Base-by-base conservation (phyloP, 139 green algal genomes). In the Ettlia oleoabundans region DNA sequence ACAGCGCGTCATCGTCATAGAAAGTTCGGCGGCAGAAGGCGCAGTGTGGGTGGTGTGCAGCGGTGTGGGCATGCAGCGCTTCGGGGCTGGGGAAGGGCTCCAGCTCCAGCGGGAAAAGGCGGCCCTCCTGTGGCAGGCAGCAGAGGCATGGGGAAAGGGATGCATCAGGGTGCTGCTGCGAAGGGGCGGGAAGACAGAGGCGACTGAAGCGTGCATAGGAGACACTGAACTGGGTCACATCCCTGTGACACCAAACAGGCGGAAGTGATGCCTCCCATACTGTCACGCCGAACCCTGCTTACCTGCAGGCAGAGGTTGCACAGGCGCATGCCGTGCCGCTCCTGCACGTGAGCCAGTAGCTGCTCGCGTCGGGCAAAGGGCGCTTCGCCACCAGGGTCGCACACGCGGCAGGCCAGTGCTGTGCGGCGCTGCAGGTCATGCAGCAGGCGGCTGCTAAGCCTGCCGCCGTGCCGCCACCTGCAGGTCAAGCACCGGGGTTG, bases 1-100 rank as follows among this genome's bases (percentile, higher is more conserved):
- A 95, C 77, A 94, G 77, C 78, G 87, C 91, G 66, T 95, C 92
- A 26, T 47, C 67, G 26, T 83, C 85, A 73, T 89, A 94, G 58
- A 92, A 94, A 71, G 67, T 81, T 40, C 62, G 62, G 66, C 86
- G 37, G 86, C 92, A 96, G 79, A 93, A 96, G 62, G 86, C 68
- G 86, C 92, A 96, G 68, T 76, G 69, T 19, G 90, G 90, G 86
- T 96, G 92, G 22, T 47, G 41, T 1, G 55, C 67, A 0, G 38
- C 75, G 51, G 81, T 38, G 85, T 96, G 92, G 24, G 61, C 82
- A 22, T 69, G 61, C 79, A 94, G 80, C 37, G 58, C 79, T 77
- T 86, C 84, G 1, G 38, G 55, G 0, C 26, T 47, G 22, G 53
- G 38, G 40, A 84, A 87, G 8, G 77, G 33, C 28, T 74, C 43